Evolutionary conservation across 2,329 filamentous ascomycete species (phyloP).

Genomic region (Colletotrichum sp.): DNA sequence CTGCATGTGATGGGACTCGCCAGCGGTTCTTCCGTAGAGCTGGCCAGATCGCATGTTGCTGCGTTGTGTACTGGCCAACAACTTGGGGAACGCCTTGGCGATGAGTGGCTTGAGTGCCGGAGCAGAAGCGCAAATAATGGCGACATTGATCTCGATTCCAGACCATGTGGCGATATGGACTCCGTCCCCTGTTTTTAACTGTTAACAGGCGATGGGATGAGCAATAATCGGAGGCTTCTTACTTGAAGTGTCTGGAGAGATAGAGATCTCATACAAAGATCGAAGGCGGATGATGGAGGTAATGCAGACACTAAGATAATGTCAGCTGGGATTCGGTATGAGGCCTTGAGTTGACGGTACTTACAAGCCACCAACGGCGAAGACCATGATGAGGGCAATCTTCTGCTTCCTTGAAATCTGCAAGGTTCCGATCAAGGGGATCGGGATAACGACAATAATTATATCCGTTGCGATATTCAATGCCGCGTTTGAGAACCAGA

Average conservation of each 20-base stretch:
- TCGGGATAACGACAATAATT: conserved; percentile 28
- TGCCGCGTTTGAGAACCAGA: conserved; percentile 30
- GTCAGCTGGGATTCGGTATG: neutral
- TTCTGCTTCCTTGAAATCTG: neutral
- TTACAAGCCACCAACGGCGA: neutral
- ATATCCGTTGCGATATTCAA: conserved; percentile 34
- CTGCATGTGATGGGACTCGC: neutral
- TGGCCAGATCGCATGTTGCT: neutral
- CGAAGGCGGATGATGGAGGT: conserved; percentile 26
- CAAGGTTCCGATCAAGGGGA: conserved; percentile 19
- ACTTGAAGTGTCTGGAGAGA: neutral
- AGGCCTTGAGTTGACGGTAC: neutral
- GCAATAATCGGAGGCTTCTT: neutral
- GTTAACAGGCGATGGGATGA: neutral
- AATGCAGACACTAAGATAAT: neutral
- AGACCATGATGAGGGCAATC: neutral
- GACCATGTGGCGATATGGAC: conserved; percentile 26
- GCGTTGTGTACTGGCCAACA: neutral
- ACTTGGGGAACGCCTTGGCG: conserved; percentile 26
- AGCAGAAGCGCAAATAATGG: conserved; percentile 37
- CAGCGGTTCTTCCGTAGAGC: neutral
- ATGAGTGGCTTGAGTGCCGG: conserved; percentile 37
- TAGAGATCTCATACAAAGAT: conserved; percentile 21
- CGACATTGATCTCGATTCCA: conserved; percentile 36
- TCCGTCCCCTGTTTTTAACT: neutral